Conservation (phyloP, 495 filamentous ascomycete species). For the Paragyromitra xinjiangensis region DNA sequence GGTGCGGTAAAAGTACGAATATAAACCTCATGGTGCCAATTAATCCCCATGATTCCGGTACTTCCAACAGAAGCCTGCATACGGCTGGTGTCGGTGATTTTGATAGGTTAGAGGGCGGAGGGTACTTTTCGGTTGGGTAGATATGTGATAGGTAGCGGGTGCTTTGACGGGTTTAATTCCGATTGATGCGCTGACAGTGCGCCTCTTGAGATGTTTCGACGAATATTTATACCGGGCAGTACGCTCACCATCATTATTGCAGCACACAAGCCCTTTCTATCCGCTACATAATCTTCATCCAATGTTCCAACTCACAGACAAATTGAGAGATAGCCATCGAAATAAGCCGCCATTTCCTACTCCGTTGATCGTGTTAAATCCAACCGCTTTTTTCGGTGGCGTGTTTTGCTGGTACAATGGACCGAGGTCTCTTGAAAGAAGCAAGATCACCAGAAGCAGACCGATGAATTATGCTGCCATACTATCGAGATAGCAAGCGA, state of each 20-base stretch:
- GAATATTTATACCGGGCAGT: not conserved
- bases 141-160: no score
- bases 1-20: not conserved
- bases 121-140: no score
- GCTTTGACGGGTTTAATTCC: not conserved
- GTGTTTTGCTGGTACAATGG: not conserved
- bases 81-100: not conserved
- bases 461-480: not conserved
- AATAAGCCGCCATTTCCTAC: not conserved
- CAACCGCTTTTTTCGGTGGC: not conserved
- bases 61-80: not conserved
- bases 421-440: not conserved
- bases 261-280: not conserved
- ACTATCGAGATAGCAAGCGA: not conserved
- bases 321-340: not conserved
- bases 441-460: not conserved
- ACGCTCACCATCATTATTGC: not conserved
- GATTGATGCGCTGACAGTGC: not conserved
- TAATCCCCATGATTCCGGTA: not conserved
- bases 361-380: not conserved
- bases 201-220: not conserved
- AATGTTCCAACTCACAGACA: not conserved
- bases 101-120: not conserved
- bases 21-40: not conserved
- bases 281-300: not conserved